Conservation (phyloP, 768 basidiomycete genomes). For the Hebeloma cylindrosporum region DNA sequence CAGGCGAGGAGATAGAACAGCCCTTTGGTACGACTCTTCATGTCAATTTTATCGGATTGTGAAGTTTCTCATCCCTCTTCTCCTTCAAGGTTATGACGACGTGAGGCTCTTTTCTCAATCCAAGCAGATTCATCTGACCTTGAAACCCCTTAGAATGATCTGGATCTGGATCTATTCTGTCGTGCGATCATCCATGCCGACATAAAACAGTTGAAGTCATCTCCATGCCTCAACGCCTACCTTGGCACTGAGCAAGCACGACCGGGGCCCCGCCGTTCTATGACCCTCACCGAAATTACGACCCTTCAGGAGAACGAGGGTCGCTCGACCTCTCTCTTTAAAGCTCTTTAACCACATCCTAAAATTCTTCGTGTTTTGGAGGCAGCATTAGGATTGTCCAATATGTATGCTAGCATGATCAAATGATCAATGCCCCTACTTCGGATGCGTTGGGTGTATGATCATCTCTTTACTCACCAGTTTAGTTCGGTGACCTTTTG, state of each 20-base stretch:
- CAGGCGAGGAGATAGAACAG: constrained; percentile 70
- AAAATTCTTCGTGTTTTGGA: too few species aligned
- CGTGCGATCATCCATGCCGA: constrained; percentile 55
- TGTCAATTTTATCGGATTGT: neutral
- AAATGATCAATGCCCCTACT: too few species aligned
- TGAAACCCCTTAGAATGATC: constrained; percentile 49
- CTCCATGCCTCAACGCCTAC: constrained; percentile 52
- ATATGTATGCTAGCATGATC: too few species aligned
- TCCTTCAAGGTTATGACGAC: constrained; percentile 56
- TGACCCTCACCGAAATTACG: constrained; percentile 17
- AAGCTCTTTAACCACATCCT: too few species aligned
- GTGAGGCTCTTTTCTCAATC: constrained; percentile 29
- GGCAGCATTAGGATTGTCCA: too few species aligned
- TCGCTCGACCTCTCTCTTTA: too few species aligned
- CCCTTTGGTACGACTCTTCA: constrained; percentile 50
- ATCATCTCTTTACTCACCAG: too few species aligned
- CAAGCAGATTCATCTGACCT: neutral
- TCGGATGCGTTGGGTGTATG: too few species aligned
- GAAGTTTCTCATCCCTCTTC: neutral
- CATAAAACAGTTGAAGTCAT: constrained; percentile 50
- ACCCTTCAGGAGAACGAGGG: constrained; percentile 5
- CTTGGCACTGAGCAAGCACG: constrained; percentile 28
- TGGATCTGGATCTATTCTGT: constrained; percentile 67
- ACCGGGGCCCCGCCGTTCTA: constrained; percentile 10
- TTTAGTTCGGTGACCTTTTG: too few species aligned